Conservation (phyloP, 2,329 filamentous ascomycete species). For the Talaromyces amestolkiae region DNA sequence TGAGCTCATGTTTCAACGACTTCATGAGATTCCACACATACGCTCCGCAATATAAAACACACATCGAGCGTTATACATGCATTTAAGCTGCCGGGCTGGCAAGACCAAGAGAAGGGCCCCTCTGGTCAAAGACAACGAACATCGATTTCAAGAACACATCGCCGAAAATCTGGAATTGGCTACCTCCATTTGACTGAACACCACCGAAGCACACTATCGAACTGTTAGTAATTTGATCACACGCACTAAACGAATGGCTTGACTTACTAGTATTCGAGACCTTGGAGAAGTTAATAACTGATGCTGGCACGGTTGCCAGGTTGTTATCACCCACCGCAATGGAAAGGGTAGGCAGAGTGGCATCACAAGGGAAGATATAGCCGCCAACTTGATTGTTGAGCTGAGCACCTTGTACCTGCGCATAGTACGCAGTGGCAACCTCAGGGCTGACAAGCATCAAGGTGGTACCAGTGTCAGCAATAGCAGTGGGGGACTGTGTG, state of each 20-base stretch:
- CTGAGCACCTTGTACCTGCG: constrained; percentile 51
- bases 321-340: constrained; percentile 54
- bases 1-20: neutral
- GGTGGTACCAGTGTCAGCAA: constrained; percentile 68
- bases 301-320: constrained; percentile 54
- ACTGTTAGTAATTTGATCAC: constrained; percentile 21
- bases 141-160: constrained; percentile 60
- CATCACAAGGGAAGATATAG: constrained; percentile 59
- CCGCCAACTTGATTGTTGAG: constrained; percentile 46
- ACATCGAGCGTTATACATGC: neutral
- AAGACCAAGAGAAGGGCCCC: constrained; percentile 51
- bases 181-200: constrained; percentile 57
- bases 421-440: constrained; percentile 61
- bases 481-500: constrained; percentile 44
- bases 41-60: neutral
- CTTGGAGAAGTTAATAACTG: constrained; percentile 52
- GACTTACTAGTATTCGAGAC: constrained; percentile 40
- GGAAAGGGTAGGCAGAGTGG: constrained; percentile 53
- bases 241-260: neutral
- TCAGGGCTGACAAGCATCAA: constrained; percentile 60
- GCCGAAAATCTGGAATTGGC: constrained; percentile 58
- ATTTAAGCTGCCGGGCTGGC: constrained; percentile 41
- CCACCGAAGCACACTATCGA: constrained; percentile 56
- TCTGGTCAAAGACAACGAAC: constrained; percentile 59
- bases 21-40: neutral